A percentile compares a stretch with the other conserved stretches of the same genome.
Conservation (phyloP, 495 filamentous ascomycete genomes). For the Tetracladium marchalianum region DNA sequence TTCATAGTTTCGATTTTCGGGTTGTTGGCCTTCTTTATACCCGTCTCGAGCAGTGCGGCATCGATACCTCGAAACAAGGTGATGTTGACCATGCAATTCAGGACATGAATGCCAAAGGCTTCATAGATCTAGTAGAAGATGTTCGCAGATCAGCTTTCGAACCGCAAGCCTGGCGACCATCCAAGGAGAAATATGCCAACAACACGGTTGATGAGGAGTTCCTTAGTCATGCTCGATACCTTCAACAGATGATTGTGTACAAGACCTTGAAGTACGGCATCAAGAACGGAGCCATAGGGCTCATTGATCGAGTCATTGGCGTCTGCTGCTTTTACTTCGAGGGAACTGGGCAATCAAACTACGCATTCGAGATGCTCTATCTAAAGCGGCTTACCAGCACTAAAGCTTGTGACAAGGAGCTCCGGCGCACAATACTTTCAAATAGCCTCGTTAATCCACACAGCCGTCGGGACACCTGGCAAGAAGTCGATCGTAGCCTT, state of each 20-base stretch:
- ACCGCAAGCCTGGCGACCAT: constrained; percentile 7
- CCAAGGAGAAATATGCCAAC: constrained; percentile 3
- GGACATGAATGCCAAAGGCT: neutral
- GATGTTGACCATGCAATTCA: constrained; percentile 5
- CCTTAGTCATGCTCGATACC: constrained; percentile 5
- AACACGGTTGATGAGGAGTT: constrained; percentile 10
- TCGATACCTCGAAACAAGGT: neutral
- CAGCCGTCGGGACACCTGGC: neutral
- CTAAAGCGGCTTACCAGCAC: constrained; percentile 12
- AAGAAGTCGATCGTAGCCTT: constrained; percentile 3
- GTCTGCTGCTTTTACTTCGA: constrained; percentile 10
- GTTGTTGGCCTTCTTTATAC: constrained; percentile 6
- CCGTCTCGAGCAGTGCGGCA: neutral
- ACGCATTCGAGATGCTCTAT: constrained; percentile 12
- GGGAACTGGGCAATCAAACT: constrained; percentile 9
- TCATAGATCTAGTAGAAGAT: constrained; percentile 5
- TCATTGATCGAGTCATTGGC: constrained; percentile 8
- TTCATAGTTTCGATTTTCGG: constrained; percentile 6
- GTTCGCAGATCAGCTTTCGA: constrained; percentile 5
- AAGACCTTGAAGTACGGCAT: constrained; percentile 11
- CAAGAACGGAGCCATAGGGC: constrained; percentile 11
- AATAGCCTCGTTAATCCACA: constrained; percentile 11
- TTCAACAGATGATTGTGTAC: constrained; percentile 13
- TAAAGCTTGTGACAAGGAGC: constrained; percentile 2
- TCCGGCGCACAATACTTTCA: constrained; percentile 9